phyloP scores from a whole-genome alignment of 441 rosid genomes.

The Jatropha podagrica region DNA sequence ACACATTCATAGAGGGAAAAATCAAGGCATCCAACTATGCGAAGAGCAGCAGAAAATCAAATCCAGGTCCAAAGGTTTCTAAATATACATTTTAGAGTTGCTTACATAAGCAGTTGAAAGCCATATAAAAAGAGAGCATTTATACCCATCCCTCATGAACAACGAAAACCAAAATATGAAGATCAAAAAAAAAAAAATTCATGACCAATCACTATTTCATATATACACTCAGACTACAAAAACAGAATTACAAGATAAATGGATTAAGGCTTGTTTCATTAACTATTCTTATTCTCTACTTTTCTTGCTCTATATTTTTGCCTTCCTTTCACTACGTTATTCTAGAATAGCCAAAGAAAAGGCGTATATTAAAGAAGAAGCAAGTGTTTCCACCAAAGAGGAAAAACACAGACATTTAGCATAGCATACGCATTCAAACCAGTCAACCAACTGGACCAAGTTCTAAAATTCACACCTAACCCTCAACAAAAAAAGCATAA shows the following conservation, averaged over 20 bases:
- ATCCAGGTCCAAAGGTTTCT: conserved; percentile 1
- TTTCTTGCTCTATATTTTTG: background rate
- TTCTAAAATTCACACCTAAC: conserved; percentile 11
- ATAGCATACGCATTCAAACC: conserved; percentile 12
- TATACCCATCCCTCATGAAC: background rate
- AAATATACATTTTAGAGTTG: background rate
- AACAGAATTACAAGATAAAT: background rate
- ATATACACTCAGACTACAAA: background rate
- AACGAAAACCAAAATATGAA: background rate
- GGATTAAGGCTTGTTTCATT: background rate
- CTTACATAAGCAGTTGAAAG: background rate
- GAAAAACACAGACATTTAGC: background rate
- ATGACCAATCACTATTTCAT: background rate
- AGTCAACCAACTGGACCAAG: conserved; percentile 18
- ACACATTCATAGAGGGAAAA: background rate
- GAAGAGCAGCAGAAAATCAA: background rate
- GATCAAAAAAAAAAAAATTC: background rate
- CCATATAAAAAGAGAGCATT: background rate
- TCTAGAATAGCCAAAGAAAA: background rate
- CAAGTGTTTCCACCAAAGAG: conserved; percentile 13
- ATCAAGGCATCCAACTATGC: background rate
- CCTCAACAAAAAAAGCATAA: conserved; percentile 15
- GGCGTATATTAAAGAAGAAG: background rate
- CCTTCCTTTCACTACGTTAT: background rate
- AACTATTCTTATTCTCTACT: background rate